Base-by-base conservation (phyloP, 345 rosid genomes). In the Fremontodendron californicum region DNA sequence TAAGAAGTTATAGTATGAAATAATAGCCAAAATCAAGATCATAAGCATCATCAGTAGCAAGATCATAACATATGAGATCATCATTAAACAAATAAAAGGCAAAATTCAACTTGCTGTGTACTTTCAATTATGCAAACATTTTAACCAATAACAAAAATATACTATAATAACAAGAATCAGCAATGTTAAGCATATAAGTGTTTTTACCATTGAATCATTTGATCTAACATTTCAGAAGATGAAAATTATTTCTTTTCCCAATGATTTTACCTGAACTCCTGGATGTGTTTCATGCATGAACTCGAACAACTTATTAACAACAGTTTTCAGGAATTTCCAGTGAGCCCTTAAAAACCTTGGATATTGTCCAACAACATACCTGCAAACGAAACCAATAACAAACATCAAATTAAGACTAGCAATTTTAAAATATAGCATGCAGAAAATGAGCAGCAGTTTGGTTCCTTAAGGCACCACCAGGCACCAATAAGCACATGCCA, bases 281-380 rank as follows among this genome's bases (percentile, higher is more conserved):
- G 98, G 99, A 85, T 96, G 99, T 52, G 97, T 90, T 86, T 96
- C 99, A 74, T 96, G 99, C 99, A 96, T 96, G 80, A 96, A 96
- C 86, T 96, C 99, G 77, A 94, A 96, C 89, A 96, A 79, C 83
- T 96, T 96, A 82, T 94, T 96, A 68, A 94, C 98, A 87, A 96
- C 99, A 62, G 99, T 96, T 85, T 96, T 96, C 87, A 94, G 76
- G 81, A 96, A 96, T 84, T 96, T 96, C 99, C 99, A 96, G 75
- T 96, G 98, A 37, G 99, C 98, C 85, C 99, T 90, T 70, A 96
- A 91, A 84, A 96, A 96, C 85, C 99, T 90, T 70, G 99, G 99
- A 81, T 94, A 96, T 82, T 96, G 99, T 21, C 99, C 99, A 75
- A 96, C 99, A 52, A 96, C 99, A 85, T 96, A 96, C 99, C 99